Percentiles rank a stretch among this genome's conserved stretches.
Evolutionary conservation across 208 protist species (phyloP).

Genomic region (Crithidia sp.): DNA sequence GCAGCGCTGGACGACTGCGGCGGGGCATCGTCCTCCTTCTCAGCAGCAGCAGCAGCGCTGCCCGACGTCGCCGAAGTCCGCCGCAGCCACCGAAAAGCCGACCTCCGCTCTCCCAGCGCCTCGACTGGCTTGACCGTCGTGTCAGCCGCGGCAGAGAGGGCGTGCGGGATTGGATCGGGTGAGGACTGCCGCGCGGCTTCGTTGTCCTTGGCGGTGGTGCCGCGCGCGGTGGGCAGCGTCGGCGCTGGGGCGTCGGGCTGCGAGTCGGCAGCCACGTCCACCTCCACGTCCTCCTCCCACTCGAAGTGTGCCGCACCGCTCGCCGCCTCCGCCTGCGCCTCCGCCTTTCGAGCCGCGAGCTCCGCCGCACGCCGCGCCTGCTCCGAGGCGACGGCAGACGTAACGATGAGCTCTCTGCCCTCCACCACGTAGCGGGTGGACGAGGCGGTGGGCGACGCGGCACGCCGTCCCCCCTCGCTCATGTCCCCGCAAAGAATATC

Average conservation of each 20-base stretch:
- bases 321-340: conserved; percentile 12
- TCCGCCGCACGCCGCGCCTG: conserved; percentile 4
- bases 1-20: not conserved
- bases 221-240: not conserved
- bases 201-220: not conserved
- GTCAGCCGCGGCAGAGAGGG: not conserved
- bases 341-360: conserved; percentile 9
- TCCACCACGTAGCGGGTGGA: conserved; percentile 1
- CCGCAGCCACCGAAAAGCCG: conserved; percentile 11
- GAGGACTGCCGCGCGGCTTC: not conserved
- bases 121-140: not conserved
- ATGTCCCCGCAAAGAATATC: no score
- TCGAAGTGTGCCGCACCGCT: not conserved
- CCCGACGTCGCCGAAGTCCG: not conserved
- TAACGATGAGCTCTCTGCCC: conserved; percentile 17
- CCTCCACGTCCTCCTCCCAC: conserved; percentile 16
- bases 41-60: not conserved
- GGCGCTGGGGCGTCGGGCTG: not conserved
- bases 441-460: not conserved
- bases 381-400: conserved; percentile 20
- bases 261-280: conserved; percentile 6
- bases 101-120: not conserved
- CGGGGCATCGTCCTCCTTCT: not conserved
- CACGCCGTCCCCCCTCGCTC: no score
- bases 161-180: not conserved